phyloP scores from a whole-genome alignment of 106 monocot genomes.

The Allium cepa region DNA sequence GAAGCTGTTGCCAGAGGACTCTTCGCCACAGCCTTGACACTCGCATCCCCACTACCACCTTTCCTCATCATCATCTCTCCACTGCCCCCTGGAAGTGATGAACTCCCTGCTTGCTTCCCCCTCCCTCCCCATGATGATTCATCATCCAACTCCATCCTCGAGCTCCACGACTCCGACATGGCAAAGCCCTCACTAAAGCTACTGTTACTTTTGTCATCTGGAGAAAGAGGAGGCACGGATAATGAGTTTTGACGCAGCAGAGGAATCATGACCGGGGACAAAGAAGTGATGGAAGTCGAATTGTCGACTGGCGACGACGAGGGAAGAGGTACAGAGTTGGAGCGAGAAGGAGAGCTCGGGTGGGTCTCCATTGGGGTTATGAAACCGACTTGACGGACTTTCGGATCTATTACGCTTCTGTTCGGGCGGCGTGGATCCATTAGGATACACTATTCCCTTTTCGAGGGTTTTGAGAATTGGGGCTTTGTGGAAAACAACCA shows the following conservation, averaged over 20 bases:
- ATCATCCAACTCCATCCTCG: slow-evolving; percentile 31
- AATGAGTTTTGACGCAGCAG: slow-evolving; percentile 4
- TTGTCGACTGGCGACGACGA: background rate
- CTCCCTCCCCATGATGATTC: slow-evolving; percentile 19
- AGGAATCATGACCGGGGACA: slow-evolving; percentile 7
- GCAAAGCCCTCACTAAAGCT: background rate
- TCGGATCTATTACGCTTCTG: background rate
- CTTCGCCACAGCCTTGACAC: slow-evolving; percentile 9
- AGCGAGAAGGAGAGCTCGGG: background rate
- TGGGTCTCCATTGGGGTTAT: background rate
- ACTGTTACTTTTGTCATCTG: too few relatives aligned
- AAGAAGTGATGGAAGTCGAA: background rate
- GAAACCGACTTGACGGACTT: slow-evolving; percentile 6
- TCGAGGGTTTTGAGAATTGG: background rate
- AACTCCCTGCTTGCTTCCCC: slow-evolving; percentile 17
- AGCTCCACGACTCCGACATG: slow-evolving; percentile 36
- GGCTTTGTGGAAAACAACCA: background rate
- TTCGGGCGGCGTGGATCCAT: slow-evolving; percentile 11
- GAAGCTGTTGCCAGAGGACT: slow-evolving; percentile 46
- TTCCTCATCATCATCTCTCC: slow-evolving; percentile 41
- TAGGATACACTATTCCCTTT: background rate
- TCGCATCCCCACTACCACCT: background rate
- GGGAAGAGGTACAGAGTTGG: background rate
- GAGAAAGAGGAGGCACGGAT: background rate
- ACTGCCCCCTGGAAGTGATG: slow-evolving; percentile 27